Evolutionary conservation across 2,329 filamentous ascomycete species (phyloP), one percentile per base, ranked within the genome.

Genomic region (Fusarium sp.): DNA sequence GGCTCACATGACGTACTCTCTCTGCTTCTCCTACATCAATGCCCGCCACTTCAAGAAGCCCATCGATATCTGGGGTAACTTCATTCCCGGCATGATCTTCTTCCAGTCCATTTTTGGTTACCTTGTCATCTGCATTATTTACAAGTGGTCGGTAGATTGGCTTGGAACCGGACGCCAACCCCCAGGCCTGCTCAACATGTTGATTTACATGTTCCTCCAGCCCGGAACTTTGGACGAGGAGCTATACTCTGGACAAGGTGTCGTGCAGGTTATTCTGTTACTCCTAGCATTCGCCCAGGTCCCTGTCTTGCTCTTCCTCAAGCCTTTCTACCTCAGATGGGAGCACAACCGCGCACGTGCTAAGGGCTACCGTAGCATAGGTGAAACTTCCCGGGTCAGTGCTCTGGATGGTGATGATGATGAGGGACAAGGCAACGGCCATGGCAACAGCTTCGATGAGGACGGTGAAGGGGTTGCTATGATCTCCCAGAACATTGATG

Each of bases 61-160:
- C 48, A 94, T 98, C 73, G 97, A 99, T 76, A 95, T 99, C 74
- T 97, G 93, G 90, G 96, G 94, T 72, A 98, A 98, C 83, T 99
- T 99, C 78, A 84, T 99, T 50, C 96, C 96, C 7, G 95, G 96
- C 55, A 97, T 99, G 95, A 94, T 99, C 76, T 99, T 99, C 86
- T 98, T 99, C 89, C 97, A 99, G 84, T 91, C 94, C 70, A 99
- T 99, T 79, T 99, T 99, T 73, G 96, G 96, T 54, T 99, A 99
- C 79, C 89, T 99, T 16, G 93, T 97, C 50, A 85, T 98, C 77
- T 94, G 93, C 76, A 98, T 99, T 77, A 84, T 99, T 74, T 98
- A 97, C 88, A 99, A 99, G 84, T 99, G 97, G 96, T 92, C 89
- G 10, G 88, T 97, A 39, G 91, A 99, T 81, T 99, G 96, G 96